These are phyloP conservation scores for Tuber melanosporum DNA, from an alignment of 495 filamentous ascomycete species.

Conservation along the genomic window DNA sequence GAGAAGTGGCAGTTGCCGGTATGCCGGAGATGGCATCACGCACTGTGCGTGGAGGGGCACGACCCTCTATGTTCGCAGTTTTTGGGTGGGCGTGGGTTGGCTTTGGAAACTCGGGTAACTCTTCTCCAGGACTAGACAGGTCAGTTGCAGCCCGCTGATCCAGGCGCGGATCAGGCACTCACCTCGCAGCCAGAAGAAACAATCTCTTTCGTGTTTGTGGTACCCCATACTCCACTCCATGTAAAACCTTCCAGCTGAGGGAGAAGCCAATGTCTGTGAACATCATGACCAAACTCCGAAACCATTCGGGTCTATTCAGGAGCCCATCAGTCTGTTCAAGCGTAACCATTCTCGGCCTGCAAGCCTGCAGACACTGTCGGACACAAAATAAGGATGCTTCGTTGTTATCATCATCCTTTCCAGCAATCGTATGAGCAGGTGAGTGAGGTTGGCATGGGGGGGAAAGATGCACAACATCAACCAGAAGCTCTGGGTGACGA, in stretches of 20 bases:
- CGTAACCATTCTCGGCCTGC: constrained; percentile 65
- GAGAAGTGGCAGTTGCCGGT: constrained; percentile 43
- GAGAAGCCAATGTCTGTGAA: constrained; percentile 65
- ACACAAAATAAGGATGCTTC: constrained; percentile 63
- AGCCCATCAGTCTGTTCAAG: constrained; percentile 78
- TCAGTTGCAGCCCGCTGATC: constrained; percentile 22
- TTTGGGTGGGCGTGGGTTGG: constrained; percentile 56
- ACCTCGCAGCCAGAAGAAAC: constrained; percentile 74
- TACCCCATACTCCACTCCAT: constrained; percentile 56
- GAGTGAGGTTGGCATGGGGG: constrained; percentile 83
- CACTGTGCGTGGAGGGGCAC: constrained; percentile 33
- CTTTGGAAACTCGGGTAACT: constrained; percentile 60
- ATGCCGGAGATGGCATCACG: constrained; percentile 48
- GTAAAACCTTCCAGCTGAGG: constrained; percentile 53
- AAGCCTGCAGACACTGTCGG: constrained; percentile 51
- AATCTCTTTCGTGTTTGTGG: constrained; percentile 58
- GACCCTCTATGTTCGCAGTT: constrained; percentile 37
- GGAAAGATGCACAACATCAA: constrained; percentile 73
- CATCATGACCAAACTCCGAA: constrained; percentile 57
- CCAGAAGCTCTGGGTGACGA: constrained; percentile 40
- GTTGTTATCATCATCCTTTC: constrained; percentile 66
- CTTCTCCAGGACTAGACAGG: constrained; percentile 60
- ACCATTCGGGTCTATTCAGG: constrained; percentile 50
- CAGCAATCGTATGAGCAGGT: constrained; percentile 61
- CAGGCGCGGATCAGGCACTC: constrained; percentile 35